Evolutionary conservation across 1,284 basidiomycete species (phyloP).

Genomic region (Amylostereum areolatum): DNA sequence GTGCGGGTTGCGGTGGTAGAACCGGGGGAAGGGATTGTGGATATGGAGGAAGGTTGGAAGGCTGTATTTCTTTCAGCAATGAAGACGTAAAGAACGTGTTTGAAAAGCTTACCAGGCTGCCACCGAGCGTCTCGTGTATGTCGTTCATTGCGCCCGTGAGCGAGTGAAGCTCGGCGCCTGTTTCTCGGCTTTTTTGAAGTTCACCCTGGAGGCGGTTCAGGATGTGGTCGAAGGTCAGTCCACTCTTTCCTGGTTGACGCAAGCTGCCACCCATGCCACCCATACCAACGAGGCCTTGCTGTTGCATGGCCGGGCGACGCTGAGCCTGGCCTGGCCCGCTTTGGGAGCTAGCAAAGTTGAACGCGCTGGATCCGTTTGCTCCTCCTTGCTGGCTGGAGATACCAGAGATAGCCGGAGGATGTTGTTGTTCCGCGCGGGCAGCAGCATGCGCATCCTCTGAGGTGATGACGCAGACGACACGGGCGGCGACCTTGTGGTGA

Average conservation of each 20-base stretch:
- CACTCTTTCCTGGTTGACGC: slow-evolving; percentile 68
- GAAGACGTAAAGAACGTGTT: background rate
- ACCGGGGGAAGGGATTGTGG: slow-evolving; percentile 62
- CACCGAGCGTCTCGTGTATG: slow-evolving; percentile 89
- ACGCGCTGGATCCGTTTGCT: slow-evolving; percentile 29
- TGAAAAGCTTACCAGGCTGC: slow-evolving; percentile 58
- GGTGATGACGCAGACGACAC: slow-evolving; percentile 83
- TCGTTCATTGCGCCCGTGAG: slow-evolving; percentile 84
- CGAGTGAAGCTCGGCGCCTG: slow-evolving; percentile 81
- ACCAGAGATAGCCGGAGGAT: slow-evolving; percentile 20
- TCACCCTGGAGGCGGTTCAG: slow-evolving; percentile 79
- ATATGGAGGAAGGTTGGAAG: slow-evolving; percentile 52
- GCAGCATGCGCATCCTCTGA: slow-evolving; percentile 80
- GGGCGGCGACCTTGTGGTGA: slow-evolving; percentile 97
- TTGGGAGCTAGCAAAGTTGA: slow-evolving; percentile 33
- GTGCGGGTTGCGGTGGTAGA: slow-evolving; percentile 41
- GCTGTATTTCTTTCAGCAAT: slow-evolving; percentile 29
- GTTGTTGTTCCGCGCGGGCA: slow-evolving; percentile 57
- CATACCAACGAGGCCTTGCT: slow-evolving; percentile 58
- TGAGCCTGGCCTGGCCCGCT: slow-evolving; percentile 31
- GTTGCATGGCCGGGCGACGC: slow-evolving; percentile 50
- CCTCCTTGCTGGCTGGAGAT: slow-evolving; percentile 24
- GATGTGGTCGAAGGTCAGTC: slow-evolving; percentile 81
- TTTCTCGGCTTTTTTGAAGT: slow-evolving; percentile 91
- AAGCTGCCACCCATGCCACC: slow-evolving; percentile 70